A percentile compares a stretch with the other conserved stretches of the same genome.
Conservation (phyloP, 192 early-diverging fungal species). For the Spizellomyces sp. region DNA sequence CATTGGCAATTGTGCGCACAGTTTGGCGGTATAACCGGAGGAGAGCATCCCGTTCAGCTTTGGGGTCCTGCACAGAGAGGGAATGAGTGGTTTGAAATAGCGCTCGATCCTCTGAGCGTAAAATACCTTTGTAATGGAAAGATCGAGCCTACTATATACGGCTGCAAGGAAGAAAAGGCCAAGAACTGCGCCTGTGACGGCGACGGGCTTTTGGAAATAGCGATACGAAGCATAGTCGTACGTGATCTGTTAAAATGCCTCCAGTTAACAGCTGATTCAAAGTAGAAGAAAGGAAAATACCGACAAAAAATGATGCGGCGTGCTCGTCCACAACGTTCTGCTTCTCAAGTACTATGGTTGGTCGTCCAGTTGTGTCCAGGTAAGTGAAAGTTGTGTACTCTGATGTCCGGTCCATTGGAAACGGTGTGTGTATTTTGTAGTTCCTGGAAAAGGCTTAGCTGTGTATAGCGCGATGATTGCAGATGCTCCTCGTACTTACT, state of each 20-base stretch:
- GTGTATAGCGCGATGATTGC: constrained; percentile 1
- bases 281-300: constrained; percentile 1
- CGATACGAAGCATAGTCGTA: constrained; percentile 40
- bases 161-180: constrained; percentile 43
- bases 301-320: constrained; percentile 15
- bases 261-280: neutral
- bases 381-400: constrained; percentile 70
- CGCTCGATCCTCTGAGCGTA: neutral
- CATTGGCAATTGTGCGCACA: neutral
- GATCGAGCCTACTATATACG: constrained; percentile 46
- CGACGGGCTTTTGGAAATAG: constrained; percentile 49
- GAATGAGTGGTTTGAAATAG: neutral
- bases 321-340: constrained; percentile 77
- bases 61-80: constrained; percentile 12
- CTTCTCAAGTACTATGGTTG: constrained; percentile 70
- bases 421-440: constrained; percentile 47
- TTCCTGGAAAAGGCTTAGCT: neutral
- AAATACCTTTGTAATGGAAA: constrained; percentile 42
- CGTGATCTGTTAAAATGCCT: constrained; percentile 34
- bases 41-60: constrained; percentile 4
- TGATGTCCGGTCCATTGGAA: constrained; percentile 56
- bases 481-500: constrained; percentile 48
- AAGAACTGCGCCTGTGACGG: constrained; percentile 39
- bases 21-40: constrained; percentile 11
- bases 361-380: constrained; percentile 91